Evolutionary conservation across 148 eudicot genomes (phyloP).

Genomic region (Rhododendron ovatum): DNA sequence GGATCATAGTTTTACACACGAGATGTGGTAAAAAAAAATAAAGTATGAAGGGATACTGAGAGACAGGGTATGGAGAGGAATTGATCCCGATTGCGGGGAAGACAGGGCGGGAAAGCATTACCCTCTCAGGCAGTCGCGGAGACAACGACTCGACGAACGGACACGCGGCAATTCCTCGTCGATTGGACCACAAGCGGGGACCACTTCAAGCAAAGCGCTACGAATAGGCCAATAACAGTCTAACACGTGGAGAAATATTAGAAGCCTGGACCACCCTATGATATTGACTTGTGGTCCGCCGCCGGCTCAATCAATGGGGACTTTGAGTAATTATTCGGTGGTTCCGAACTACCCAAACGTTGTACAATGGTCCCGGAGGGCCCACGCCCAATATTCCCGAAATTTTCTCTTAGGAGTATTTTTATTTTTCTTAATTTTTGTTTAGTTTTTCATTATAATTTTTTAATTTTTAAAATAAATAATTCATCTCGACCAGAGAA

Average conservation of each 20-base stretch:
- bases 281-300: conserved; percentile 14
- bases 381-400: not conserved
- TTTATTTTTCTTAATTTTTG: not conserved
- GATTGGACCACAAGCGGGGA: conserved; percentile 7
- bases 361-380: not conserved
- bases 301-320: conserved; percentile 6
- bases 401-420: not conserved
- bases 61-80: too few species aligned
- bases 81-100: not conserved
- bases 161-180: not conserved
- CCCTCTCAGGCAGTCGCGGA: conserved; percentile 5
- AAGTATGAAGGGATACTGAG: too few species aligned
- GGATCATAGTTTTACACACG: too few species aligned
- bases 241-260: not conserved
- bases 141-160: not conserved
- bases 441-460: too few species aligned
- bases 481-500: too few species aligned
- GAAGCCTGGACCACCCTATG: not conserved
- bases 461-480: too few species aligned
- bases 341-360: not conserved
- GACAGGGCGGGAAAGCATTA: not conserved
- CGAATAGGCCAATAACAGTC: not conserved
- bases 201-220: not conserved
- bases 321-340: not conserved
- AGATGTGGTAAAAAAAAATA: too few species aligned